phyloP scores from a whole-genome alignment of 305 asterid genomes.

The Plantago coronopus region DNA sequence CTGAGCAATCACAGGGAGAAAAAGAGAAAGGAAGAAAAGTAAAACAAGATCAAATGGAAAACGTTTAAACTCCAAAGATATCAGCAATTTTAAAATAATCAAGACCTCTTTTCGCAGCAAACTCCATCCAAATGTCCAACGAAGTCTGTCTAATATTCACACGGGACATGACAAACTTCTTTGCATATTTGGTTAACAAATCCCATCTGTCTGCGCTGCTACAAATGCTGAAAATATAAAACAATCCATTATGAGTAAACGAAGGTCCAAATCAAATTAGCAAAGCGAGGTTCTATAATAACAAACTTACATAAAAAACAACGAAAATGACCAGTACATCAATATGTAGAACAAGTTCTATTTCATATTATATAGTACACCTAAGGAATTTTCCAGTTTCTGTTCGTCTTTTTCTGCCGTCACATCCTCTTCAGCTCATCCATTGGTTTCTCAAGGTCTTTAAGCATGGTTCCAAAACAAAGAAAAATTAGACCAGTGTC shows the following conservation, averaged over 20 bases:
- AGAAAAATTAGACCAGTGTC: too few relatives aligned
- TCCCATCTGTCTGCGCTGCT: slow-evolving; percentile 57
- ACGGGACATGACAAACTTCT: slow-evolving; percentile 63
- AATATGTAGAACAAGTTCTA: too few relatives aligned
- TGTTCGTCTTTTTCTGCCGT: too few relatives aligned
- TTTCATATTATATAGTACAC: too few relatives aligned
- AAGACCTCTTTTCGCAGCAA: slow-evolving; percentile 74
- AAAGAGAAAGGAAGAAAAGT: too few relatives aligned
- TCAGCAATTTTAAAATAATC: neutral
- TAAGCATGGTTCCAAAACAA: too few relatives aligned
- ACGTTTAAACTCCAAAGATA: neutral
- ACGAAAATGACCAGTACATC: too few relatives aligned
- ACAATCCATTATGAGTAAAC: slow-evolving; percentile 21
- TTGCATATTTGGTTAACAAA: slow-evolving; percentile 64
- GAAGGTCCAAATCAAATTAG: slow-evolving; percentile 12
- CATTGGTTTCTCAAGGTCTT: too few relatives aligned
- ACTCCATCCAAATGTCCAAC: slow-evolving; percentile 81
- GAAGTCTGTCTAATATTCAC: slow-evolving; percentile 63
- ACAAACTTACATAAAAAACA: neutral
- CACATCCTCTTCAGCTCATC: too few relatives aligned
- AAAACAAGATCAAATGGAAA: too few relatives aligned
- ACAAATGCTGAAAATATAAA: slow-evolving; percentile 60
- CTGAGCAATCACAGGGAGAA: too few relatives aligned
- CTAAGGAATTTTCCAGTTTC: too few relatives aligned
- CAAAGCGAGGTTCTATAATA: slow-evolving; percentile 3